Evolutionary conservation across 129 eudicot species (phyloP), one percentile per base, ranked within the genome.

Genomic region (Solidago caesia): DNA sequence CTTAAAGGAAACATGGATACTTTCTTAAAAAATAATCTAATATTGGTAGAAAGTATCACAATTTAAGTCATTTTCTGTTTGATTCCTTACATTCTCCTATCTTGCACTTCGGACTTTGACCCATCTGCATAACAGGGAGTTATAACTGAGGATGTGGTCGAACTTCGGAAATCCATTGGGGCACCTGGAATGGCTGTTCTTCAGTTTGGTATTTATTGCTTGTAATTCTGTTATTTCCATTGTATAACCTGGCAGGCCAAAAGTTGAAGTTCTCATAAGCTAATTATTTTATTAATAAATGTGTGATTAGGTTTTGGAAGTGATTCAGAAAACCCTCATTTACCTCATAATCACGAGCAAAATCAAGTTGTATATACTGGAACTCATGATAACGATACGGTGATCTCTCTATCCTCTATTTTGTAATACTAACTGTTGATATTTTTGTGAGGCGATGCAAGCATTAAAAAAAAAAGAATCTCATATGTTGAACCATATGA

Each of bases 151-250:
- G 98, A 94, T 80, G 97, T 94, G 49, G 97, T 94, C 77, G 87
- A 84, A 71, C 96, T 94, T 49, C 86, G 98, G 84, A 90, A 83
- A 75, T 86, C 96, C 68, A 90, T 94, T 53, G 91, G 89, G 46
- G 98, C 98, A 75, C 98, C 98, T 73, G 97, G 98, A 71, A 94
- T 94, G 98, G 97, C 98, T 73, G 98, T 90, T 58, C 93, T 94
- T 64, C 97, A 94, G 81, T 94, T 94, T 80, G 98, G 98, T 90
- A 90, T 49, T 63, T 10, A 55, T 76, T 74, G 14, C n/a, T 78
- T 77, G 25, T 63, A 62, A 57, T 58, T 55, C 43, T 74, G 16
- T 25, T 51, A 4, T 75, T 74, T 39, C 45, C 2, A 27, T 72
- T 71, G 11, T 44, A 64, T 66, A 44, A 51, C 61, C 41, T 8